Percentiles rank a stretch among this genome's conserved stretches.
Evolutionary conservation across 345 rosid species (phyloP).

Genomic region (Raphanus sativus): DNA sequence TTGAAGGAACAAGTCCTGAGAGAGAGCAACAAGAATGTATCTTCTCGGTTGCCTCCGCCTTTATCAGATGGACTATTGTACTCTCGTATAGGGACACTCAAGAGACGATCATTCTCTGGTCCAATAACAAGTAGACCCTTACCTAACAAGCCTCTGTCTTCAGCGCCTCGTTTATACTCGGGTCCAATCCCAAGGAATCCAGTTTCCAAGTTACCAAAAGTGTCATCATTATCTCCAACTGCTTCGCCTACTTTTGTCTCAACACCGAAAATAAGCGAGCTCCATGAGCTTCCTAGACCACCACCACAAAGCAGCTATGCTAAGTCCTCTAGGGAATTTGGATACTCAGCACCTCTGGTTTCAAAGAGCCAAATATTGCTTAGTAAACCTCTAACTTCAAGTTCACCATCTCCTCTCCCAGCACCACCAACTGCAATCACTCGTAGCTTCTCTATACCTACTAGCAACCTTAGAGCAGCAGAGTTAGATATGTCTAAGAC

Average conservation of each 20-base stretch:
- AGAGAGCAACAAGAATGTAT: slow-evolving; percentile 58
- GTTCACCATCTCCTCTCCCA: slow-evolving; percentile 71
- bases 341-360: slow-evolving; percentile 77
- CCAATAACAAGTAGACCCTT: slow-evolving; percentile 60
- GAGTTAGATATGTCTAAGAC: slow-evolving; percentile 45
- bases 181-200: slow-evolving; percentile 67
- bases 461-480: slow-evolving; percentile 53
- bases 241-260: slow-evolving; percentile 70
- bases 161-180: slow-evolving; percentile 58
- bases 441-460: slow-evolving; percentile 88
- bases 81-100: slow-evolving; percentile 58
- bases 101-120: slow-evolving; percentile 77
- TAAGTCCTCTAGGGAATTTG: slow-evolving; percentile 50
- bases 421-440: slow-evolving; percentile 74
- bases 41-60: slow-evolving; percentile 61
- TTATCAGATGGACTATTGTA: slow-evolving; percentile 51
- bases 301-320: slow-evolving; percentile 61
- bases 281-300: slow-evolving; percentile 99
- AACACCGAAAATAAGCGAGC: slow-evolving; percentile 90
- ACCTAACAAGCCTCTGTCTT: slow-evolving; percentile 44
- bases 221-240: slow-evolving; percentile 49
- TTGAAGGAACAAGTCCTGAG: slow-evolving; percentile 44
- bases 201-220: slow-evolving; percentile 52
- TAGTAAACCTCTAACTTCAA: slow-evolving; percentile 42
- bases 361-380: slow-evolving; percentile 47